phyloP scores from a whole-genome alignment of 129 eudicot genomes.

The Chrysanthemum lavandulifolium region DNA sequence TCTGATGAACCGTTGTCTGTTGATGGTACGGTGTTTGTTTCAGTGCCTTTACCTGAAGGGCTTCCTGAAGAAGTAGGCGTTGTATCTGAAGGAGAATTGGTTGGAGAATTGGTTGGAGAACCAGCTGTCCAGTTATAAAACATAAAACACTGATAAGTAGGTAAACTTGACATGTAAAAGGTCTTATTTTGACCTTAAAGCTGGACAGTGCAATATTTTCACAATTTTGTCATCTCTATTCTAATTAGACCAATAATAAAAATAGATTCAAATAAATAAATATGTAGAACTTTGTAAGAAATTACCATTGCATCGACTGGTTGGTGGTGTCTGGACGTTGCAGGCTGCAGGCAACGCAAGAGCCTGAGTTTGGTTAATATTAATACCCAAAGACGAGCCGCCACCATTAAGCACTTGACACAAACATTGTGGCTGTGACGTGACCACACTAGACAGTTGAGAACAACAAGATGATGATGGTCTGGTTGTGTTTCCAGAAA shows the following conservation, averaged over 20 bases:
- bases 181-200: neutral
- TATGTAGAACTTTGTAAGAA: neutral
- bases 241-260: neutral
- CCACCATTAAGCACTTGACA: slow-evolving; percentile 52
- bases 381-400: slow-evolving; percentile 42
- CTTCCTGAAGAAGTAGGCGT: slow-evolving; percentile 25
- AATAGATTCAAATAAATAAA: neutral
- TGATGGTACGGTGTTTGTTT: slow-evolving; percentile 49
- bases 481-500: slow-evolving; percentile 34
- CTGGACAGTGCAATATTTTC: no score
- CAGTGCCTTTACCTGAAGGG: slow-evolving; percentile 39
- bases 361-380: slow-evolving; percentile 58
- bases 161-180: neutral
- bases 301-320: slow-evolving; percentile 59
- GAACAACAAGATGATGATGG: slow-evolving; percentile 47
- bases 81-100: slow-evolving; percentile 39
- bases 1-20: slow-evolving; percentile 57
- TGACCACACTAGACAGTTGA: slow-evolving; percentile 41
- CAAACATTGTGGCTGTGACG: slow-evolving; percentile 55
- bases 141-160: slow-evolving; percentile 15
- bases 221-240: neutral
- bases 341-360: slow-evolving; percentile 55
- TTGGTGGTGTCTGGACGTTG: slow-evolving; percentile 61
- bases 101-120: slow-evolving; percentile 50
- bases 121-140: slow-evolving; percentile 38